phyloP scores from a whole-genome alignment of 495 filamentous ascomycete species.

The Tetracladium marchalianum region DNA sequence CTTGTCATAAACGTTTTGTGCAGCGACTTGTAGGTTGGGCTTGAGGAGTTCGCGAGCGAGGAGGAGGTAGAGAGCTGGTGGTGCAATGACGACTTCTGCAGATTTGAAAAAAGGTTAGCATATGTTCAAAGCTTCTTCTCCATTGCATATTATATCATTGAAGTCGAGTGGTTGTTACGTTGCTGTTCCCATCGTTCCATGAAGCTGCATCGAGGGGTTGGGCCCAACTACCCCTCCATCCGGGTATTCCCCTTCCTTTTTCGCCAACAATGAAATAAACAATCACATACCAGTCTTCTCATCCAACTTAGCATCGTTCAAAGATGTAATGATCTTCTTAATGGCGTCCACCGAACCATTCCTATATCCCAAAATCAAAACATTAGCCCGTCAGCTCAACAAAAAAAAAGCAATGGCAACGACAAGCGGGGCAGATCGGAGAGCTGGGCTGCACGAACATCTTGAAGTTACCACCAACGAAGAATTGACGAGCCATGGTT shows the following conservation, averaged over 20 bases:
- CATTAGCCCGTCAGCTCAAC: conserved; percentile 8
- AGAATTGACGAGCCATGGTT: conserved; percentile 91
- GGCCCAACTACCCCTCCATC: no score
- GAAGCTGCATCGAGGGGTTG: no score
- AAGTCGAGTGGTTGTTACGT: no score
- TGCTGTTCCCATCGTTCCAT: no score
- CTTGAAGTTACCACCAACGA: conserved; percentile 99
- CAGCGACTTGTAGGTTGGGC: conserved; percentile 60
- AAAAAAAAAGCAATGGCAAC: neutral
- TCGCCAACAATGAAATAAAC: neutral
- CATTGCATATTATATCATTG: no score
- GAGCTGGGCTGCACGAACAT: conserved; percentile 64
- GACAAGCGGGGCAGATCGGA: neutral
- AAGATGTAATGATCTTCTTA: conserved; percentile 74
- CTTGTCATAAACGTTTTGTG: conserved; percentile 96
- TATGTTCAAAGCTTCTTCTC: neutral
- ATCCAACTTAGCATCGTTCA: conserved; percentile 72
- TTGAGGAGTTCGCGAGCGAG: conserved; percentile 65
- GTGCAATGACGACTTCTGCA: conserved; percentile 86
- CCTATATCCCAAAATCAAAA: conserved; percentile 35
- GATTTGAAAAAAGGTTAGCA: neutral
- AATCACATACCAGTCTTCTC: conserved; percentile 48
- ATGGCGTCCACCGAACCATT: conserved; percentile 85
- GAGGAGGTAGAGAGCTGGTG: conserved; percentile 82
- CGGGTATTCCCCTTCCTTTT: no score